Evolutionary conservation across 2,329 filamentous ascomycete genomes (phyloP), one percentile per base, ranked within the genome.

Genomic region (Colletotrichum lini): DNA sequence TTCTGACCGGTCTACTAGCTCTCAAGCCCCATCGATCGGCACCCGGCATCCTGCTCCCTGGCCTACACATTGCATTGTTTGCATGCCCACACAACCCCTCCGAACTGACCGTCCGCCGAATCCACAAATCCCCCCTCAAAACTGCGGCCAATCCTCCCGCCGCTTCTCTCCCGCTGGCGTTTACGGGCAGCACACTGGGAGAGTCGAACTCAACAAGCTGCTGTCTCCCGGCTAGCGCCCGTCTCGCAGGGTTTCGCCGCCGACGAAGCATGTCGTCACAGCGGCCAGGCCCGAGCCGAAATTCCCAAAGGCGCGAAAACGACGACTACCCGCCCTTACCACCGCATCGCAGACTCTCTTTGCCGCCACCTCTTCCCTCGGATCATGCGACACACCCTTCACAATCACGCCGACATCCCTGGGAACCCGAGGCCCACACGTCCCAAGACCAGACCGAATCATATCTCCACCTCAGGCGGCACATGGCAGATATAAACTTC

Each of bases 271-370:
- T 74, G 73, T 73, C 73, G 64, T 65, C 73, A 35, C 70, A 57
- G 56, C 71, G 60, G 71, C 71, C 67, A 62, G 57, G 53, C 35
- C 69, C 72, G 49, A 72, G 65, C 53, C 69, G 68, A 18, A 76
- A 77, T 74, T 75, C 80, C 70, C 74, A 77, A 67, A 77, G 74
- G 60, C 78, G 78, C 67, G 78, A 78, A 74, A 75, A 79, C 54
- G 78, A 81, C 72, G 59, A 40, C 45, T 80, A 78, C 60, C 79
- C 79, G 42, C 76, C 79, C 44, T 77, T 81, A 47, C 63, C 67
- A 26, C 77, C 80, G 30, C 73, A 74, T 35, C 75, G 78, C 35
- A 73, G 78, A 67, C 73, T 82, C 5, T 79, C 81, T 15, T 77
- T 80, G 35, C 75, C 82, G 26, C 78, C 80, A 23, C 47, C 59